Conservation (phyloP, 441 rosid genomes). For the Aquilaria agallochum region DNA sequence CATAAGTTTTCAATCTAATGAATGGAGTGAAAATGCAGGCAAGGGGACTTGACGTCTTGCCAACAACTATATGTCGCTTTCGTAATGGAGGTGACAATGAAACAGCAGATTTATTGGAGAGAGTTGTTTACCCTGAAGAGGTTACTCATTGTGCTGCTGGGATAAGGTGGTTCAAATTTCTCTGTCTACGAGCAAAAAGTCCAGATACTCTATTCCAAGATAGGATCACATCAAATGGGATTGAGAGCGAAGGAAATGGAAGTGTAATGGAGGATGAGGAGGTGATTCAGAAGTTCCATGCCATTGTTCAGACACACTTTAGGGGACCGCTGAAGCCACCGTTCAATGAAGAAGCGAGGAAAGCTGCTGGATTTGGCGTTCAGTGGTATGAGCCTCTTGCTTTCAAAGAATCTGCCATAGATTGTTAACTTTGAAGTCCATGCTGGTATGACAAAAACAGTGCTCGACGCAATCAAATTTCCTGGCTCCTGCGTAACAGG, state of each 20-base stretch:
- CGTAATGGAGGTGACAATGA: slow-evolving; percentile 73
- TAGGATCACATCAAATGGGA: slow-evolving; percentile 13
- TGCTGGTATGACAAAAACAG: not conserved
- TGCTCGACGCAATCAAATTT: too few relatives aligned
- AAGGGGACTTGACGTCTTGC: slow-evolving; percentile 87
- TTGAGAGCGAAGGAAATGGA: slow-evolving; percentile 17
- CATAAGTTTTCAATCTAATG: slow-evolving; percentile 2
- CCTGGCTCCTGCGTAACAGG: too few relatives aligned
- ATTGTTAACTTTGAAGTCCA: not conserved
- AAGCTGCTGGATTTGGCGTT: slow-evolving; percentile 91
- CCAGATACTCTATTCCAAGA: slow-evolving; percentile 5
- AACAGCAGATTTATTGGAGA: slow-evolving; percentile 76
- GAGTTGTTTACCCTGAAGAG: slow-evolving; percentile 76
- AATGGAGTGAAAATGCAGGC: slow-evolving; percentile 42
- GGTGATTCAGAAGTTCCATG: slow-evolving; percentile 66
- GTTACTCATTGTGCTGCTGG: slow-evolving; percentile 77
- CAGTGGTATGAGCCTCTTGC: slow-evolving; percentile 90
- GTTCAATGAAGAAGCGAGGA: slow-evolving; percentile 63
- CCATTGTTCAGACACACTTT: slow-evolving; percentile 58
- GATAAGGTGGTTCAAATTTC: slow-evolving; percentile 61
- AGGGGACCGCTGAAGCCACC: slow-evolving; percentile 95
- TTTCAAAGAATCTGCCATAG: slow-evolving; percentile 30
- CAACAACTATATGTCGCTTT: slow-evolving; percentile 76
- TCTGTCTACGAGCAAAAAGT: slow-evolving; percentile 32
- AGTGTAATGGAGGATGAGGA: slow-evolving; percentile 21